Percentiles rank a stretch among this genome's conserved stretches.
Conservation (phyloP, 2,329 filamentous ascomycete species). For the Trichoderma simmonsii region DNA sequence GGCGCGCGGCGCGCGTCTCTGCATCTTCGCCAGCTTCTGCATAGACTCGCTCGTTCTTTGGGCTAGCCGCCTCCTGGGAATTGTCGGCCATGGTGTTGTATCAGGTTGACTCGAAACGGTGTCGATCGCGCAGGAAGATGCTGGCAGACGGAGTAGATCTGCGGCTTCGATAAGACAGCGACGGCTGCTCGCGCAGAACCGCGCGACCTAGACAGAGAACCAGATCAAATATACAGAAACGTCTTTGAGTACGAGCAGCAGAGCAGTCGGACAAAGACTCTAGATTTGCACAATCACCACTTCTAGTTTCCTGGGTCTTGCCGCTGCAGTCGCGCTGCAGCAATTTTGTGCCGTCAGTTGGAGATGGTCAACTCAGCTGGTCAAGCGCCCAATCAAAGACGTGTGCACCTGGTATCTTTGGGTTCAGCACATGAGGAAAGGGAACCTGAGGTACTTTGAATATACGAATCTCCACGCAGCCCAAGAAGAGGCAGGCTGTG, state of each 20-base stretch:
- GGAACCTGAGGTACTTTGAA: neutral
- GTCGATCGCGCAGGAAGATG: constrained; percentile 21
- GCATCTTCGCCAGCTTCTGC: constrained; percentile 53
- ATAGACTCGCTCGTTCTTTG: constrained; percentile 34
- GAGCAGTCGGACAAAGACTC: neutral
- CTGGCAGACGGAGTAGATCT: neutral
- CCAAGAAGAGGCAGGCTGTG: neutral
- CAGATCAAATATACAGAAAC: neutral
- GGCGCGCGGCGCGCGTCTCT: constrained; percentile 60
- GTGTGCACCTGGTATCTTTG: neutral
- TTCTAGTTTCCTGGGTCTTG: neutral
- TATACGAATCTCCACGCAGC: neutral
- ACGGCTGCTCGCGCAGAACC: constrained; percentile 15
- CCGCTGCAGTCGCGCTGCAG: constrained; percentile 10
- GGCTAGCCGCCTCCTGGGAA: constrained; percentile 38
- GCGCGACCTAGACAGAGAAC: constrained; percentile 1
- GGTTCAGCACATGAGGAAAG: neutral
- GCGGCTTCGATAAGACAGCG: constrained; percentile 1
- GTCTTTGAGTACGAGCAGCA: neutral
- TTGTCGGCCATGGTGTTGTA: constrained; percentile 43
- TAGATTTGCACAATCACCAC: neutral
- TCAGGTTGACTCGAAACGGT: constrained; percentile 18
- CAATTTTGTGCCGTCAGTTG: constrained; percentile 5
- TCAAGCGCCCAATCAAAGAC: neutral
- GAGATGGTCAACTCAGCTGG: constrained; percentile 8